Evolutionary conservation across 805 yeast species (phyloP).

Genomic region (Candida orba): DNA sequence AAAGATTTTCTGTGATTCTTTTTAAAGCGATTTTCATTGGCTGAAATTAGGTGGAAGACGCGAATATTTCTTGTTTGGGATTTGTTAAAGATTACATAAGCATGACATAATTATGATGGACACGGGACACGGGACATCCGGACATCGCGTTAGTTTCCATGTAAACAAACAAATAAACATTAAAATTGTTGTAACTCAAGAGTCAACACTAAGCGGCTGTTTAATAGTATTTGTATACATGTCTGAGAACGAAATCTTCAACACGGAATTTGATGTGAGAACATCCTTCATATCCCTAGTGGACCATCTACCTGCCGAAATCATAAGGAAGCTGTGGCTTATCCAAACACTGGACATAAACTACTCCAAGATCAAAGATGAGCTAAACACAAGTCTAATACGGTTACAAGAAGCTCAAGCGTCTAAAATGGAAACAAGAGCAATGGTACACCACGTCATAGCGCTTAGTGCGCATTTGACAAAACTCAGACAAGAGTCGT

Average conservation of each 20-base stretch:
- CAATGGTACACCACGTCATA: neutral
- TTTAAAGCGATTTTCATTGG: slow-evolving; percentile 20
- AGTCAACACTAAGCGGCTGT: no score
- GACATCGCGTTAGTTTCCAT: neutral
- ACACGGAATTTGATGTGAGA: slow-evolving; percentile 28
- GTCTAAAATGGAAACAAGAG: neutral
- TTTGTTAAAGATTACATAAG: neutral
- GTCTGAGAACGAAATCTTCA: slow-evolving; percentile 1
- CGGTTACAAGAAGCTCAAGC: neutral
- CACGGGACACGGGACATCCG: neutral
- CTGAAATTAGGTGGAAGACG: slow-evolving; percentile 8
- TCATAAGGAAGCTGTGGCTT: slow-evolving; percentile 35
- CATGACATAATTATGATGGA: neutral
- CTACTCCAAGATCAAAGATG: slow-evolving; percentile 11
- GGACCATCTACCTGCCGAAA: slow-evolving; percentile 37
- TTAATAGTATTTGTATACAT: neutral
- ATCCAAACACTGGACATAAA: slow-evolving; percentile 29
- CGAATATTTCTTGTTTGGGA: neutral
- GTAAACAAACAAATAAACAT: neutral
- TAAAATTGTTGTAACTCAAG: no score
- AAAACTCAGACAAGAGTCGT: slow-evolving; percentile 24
- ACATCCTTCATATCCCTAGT: slow-evolving; percentile 30
- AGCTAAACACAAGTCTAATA: slow-evolving; percentile 12
- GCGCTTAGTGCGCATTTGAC: slow-evolving; percentile 9
- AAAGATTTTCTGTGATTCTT: slow-evolving; percentile 5